Evolutionary conservation across 805 yeast genomes (phyloP), one percentile per base, ranked within the genome.

Genomic region (Tetrapisispora nanseiensis): DNA sequence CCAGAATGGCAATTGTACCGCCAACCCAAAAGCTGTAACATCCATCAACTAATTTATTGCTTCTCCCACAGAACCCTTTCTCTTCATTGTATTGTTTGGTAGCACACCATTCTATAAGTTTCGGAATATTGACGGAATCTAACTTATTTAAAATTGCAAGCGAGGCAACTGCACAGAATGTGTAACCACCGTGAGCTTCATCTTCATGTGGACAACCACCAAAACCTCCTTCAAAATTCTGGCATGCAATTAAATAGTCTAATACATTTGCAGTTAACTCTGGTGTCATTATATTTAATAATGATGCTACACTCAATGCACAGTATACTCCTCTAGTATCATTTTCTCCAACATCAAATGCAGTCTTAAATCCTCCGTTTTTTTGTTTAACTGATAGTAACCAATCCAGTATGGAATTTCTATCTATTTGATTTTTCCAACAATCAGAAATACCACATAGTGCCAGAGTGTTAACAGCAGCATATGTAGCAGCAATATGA

Each of bases 11-110:
- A 45, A 84, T 92, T 4, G 86, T 59, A 0, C 86, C 94, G 1
- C 97, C 97, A 2, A 87, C 82, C 98, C 98, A 92, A 61, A 82
- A 90, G 56, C 90, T 78, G 59, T 92, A 92, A 61, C 98, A 92
- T 0, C 95, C 96, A 59, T 92, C 98, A 1, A 92, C 97, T 26
- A 92, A 70, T 58, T 92, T 92, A 59, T 90, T 90, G 0, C 95
- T 76, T 42, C 99, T 73, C 0, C 99, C 99, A 11, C 79, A 72
- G 37, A 90, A 72, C 0, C 97, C 97, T 11, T 90, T 94, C 56
- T 86, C 96, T n/a, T 76, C 59, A 16, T 63, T 63, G 42, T 70
- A 67, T 59, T 92, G 98, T 32, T 95, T 72, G 19, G 71, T 65
- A 10, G 70, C 70, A 3, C 79, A 68, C 98, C 98, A 92, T 41